phyloP scores from a whole-genome alignment of 495 filamentous ascomycete genomes.

The Penicillium ochrochloron region DNA sequence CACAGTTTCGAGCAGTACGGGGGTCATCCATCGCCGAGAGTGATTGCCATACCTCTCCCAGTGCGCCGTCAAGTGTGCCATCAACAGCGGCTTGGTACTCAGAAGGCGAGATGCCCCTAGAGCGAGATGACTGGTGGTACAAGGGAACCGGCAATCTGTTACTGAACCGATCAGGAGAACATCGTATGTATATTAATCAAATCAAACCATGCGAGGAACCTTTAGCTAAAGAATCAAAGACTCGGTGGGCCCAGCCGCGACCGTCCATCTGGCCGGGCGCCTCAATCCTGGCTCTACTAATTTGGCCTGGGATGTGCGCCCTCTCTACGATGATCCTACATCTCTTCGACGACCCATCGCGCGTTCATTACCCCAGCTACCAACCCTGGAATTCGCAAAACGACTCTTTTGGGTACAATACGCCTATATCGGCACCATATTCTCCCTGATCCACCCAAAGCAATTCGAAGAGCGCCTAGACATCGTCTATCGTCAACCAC shows the following conservation, averaged over 20 bases:
- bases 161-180: constrained; percentile 42
- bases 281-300: constrained; percentile 41
- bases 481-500: constrained; percentile 42
- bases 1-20: background rate
- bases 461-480: constrained; percentile 49
- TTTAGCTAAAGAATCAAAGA: constrained; percentile 23
- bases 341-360: constrained; percentile 37
- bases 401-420: constrained; percentile 54
- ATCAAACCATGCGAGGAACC: background rate
- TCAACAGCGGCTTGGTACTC: constrained; percentile 21
- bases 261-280: constrained; percentile 42
- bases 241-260: constrained; percentile 41
- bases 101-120: constrained; percentile 29
- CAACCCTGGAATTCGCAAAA: constrained; percentile 50
- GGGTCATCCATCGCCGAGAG: background rate
- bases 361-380: constrained; percentile 40
- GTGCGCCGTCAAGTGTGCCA: constrained; percentile 17
- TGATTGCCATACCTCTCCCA: constrained; percentile 15
- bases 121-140: constrained; percentile 48
- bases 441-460: constrained; percentile 49
- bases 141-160: constrained; percentile 44
- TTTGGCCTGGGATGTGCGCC: constrained; percentile 47
- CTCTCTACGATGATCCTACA: constrained; percentile 43
- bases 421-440: constrained; percentile 57
- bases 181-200: constrained; percentile 29